Base-by-base conservation (phyloP, 2,329 filamentous ascomycete species). In the Paecilomyces sp. region DNA sequence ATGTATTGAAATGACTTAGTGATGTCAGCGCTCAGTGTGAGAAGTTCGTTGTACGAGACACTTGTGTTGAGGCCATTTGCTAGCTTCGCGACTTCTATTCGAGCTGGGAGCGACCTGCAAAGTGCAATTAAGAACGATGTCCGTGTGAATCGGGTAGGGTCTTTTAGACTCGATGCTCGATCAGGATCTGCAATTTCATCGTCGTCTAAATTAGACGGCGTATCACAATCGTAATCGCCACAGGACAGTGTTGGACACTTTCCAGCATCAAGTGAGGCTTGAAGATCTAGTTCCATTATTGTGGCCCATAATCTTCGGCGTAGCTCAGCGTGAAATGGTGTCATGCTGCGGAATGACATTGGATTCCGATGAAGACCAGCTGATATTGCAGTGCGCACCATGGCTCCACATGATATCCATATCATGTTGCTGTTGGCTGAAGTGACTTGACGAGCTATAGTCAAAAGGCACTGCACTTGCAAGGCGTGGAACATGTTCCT, bases 231-330 rank as follows among this genome's bases (percentile, higher is more conserved):
- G 8, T 18, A 47, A 47, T 47, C 41, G n/a, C 41, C 5, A 15
- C 15, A 47, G 15, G 41, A 22, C n/a, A 47, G n/a, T 18, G 18
- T 18, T 18, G 41, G 41, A 18, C 68, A 64, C 31, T 74, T 67
- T 0, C 74, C 75, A 7, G 68, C 65, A 41, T 74, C 70, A 6
- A 76, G 60, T 1, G 74, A 71, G 1, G 72, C 69, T 58, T 75
- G 72, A 22, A 79, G 60, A 55, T 76, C 74, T 30, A 78, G 62
- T 60, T 80, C 76, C 11, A 79, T 59, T 8, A 79, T 72, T 0
- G 77, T 77, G n/a, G 72, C 70, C 77, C 77, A 80, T 3, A 79
- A 58, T n/a, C 77, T 70, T 18, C 77, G 72, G 15, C 76, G 74
- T 69, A 80, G 76, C 59, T 80, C 78, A 0, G 62, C 65, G 80